Percentiles rank a stretch among this genome's conserved stretches.
Conservation (phyloP, 768 basidiomycete species). For the Boletus fagicola region DNA sequence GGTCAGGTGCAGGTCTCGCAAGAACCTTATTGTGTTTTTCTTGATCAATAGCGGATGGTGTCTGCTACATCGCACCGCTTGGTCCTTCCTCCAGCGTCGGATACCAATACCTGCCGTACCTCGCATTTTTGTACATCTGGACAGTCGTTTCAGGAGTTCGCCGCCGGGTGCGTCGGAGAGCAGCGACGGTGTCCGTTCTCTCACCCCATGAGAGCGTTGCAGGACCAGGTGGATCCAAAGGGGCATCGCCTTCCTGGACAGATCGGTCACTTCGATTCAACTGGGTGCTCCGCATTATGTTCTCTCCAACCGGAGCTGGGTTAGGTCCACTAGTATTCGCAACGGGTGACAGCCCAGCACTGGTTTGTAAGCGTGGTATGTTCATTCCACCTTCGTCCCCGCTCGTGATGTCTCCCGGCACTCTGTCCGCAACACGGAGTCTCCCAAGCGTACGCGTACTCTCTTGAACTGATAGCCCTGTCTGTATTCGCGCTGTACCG, state of each 20-base stretch:
- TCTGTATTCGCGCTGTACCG: conserved; percentile 12
- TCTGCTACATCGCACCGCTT: background rate
- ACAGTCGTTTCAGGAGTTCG: conserved; percentile 3
- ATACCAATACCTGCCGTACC: conserved; percentile 15
- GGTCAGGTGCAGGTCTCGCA: conserved; percentile 7
- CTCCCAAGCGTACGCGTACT: conserved; percentile 41
- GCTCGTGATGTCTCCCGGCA: conserved; percentile 45
- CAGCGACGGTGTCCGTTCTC: conserved; percentile 27
- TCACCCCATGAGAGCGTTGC: conserved; percentile 28
- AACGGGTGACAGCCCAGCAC: background rate
- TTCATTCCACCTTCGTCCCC: conserved; percentile 32
- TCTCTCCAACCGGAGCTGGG: background rate
- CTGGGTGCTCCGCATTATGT: background rate
- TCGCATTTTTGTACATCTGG: conserved; percentile 10
- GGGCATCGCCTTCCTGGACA: conserved; percentile 1
- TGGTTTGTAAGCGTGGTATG: background rate
- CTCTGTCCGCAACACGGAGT: conserved; percentile 48
- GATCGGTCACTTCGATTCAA: background rate
- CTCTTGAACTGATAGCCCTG: conserved; percentile 28
- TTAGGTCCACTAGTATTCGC: conserved; percentile 1
- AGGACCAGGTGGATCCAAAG: conserved; percentile 22
- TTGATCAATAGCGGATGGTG: background rate
- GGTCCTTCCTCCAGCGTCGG: conserved; percentile 2
- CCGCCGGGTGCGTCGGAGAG: conserved; percentile 18
- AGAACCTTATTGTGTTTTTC: background rate